Evolutionary conservation across 371 early-diverging fungal species (phyloP), one percentile per base, ranked within the genome.

Genomic region (Saksenaea vasiformis): DNA sequence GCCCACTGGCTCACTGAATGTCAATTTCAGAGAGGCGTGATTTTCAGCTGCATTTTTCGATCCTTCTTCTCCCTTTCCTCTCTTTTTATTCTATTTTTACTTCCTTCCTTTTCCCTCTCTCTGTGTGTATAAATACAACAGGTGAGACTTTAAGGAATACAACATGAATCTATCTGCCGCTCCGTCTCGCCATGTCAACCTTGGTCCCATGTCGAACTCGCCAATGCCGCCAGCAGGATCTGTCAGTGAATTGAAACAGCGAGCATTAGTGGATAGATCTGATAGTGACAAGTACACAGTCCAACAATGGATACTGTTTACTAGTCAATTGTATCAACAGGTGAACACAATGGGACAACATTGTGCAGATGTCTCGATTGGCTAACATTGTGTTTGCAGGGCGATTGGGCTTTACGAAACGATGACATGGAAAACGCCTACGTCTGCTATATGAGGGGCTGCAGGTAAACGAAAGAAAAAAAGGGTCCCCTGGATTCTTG

Each of bases 381-480:
- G 22, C 53, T 54, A n/a, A 24, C 19, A 3, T 28, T 14, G 38
- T 41, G 5, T 10, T 19, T 34, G 13, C 22, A 74, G 74, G 74
- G 66, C 31, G 74, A 74, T 64, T 26, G 26, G 9, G 71, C 68
- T 36, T 53, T 61, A 15, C 28, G 44, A 13, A 37, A 37, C 7
- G 62, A 71, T 27, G 64, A 68, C 58, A 38, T 74, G 36, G 71
- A 71, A 37, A 71, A 61, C 44, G 71, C 74, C n/a, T 74, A 68
- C 38, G 39, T 71, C 17, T 61, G 54, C 36, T 74, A 74, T 61
- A 66, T 71, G 58, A 60, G 68, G 56, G 74, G 74, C 15, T 69
- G 72, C 59, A 72, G 69, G 72, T 69, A 72, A 22, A 24, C 17
- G 17, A 14, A n/a, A n/a, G n/a, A 41, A 24, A 51, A 15, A 37